phyloP scores from a whole-genome alignment of 208 protist genomes.

The Leishmania major region DNA sequence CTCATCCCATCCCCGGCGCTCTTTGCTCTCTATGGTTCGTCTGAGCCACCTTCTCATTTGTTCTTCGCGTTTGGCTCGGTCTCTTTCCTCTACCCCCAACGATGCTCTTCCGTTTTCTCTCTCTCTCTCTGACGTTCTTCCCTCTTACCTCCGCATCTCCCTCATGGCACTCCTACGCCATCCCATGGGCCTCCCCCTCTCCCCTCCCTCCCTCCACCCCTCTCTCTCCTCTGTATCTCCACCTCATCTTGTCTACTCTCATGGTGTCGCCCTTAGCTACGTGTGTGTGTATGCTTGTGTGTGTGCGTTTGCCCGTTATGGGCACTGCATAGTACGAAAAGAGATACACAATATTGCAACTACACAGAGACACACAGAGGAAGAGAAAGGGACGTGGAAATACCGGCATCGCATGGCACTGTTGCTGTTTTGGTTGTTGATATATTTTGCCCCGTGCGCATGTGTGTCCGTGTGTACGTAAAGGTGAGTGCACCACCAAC shows the following conservation, averaged over 20 bases:
- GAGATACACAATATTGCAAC: neutral
- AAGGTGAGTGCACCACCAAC: neutral
- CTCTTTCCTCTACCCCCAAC: neutral
- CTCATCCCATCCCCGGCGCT: neutral
- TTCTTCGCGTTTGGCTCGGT: neutral
- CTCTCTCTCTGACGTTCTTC: neutral
- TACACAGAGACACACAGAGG: too few species aligned
- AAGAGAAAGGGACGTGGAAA: neutral
- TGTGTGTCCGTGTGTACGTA: neutral
- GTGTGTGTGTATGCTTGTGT: neutral
- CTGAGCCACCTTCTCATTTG: neutral
- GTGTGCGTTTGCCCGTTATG: neutral
- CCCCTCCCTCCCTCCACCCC: neutral
- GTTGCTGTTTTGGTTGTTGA: neutral
- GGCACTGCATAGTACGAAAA: neutral
- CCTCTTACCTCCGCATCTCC: slow-evolving; percentile 1
- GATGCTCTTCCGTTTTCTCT: neutral
- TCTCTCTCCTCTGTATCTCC: neutral
- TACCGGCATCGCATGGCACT: neutral
- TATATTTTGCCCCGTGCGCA: neutral
- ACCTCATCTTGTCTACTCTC: neutral
- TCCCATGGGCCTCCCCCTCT: neutral
- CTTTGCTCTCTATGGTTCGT: neutral
- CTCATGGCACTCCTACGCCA: neutral
- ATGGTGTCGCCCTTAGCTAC: neutral